Percentiles rank a stretch among this genome's conserved stretches.
Conservation (phyloP, 2,329 filamentous ascomycete species). For the Trichophyton simii region DNA sequence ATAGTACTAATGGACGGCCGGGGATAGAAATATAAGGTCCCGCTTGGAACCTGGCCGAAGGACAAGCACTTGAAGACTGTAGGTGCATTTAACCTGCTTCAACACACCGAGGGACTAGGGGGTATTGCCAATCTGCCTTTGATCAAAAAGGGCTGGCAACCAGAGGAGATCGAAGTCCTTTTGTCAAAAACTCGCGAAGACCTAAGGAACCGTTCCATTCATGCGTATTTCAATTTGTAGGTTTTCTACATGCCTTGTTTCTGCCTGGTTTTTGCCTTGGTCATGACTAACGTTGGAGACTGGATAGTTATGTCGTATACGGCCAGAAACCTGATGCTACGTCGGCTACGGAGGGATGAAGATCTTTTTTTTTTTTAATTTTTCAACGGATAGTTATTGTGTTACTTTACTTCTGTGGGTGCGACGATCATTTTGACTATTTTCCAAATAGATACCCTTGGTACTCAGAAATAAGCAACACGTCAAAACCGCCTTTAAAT, state of each 20-base stretch:
- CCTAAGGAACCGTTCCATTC: slow-evolving; percentile 22
- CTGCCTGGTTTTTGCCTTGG: neutral
- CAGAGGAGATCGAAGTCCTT: slow-evolving; percentile 22
- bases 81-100: slow-evolving; percentile 18
- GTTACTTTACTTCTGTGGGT: neutral
- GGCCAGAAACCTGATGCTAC: slow-evolving; percentile 10
- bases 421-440: no score
- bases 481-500: no score
- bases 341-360: neutral
- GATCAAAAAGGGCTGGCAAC: slow-evolving; percentile 17
- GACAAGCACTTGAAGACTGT: slow-evolving; percentile 18
- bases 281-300: neutral
- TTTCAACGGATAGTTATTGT: neutral
- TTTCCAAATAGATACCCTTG: neutral
- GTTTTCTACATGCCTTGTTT: slow-evolving; percentile 6
- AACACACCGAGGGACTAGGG: slow-evolving; percentile 19
- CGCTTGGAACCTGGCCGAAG: slow-evolving; percentile 21
- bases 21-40: slow-evolving; percentile 5
- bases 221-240: slow-evolving; percentile 21
- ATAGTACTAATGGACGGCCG: neutral
- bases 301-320: slow-evolving; percentile 12
- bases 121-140: slow-evolving; percentile 20
- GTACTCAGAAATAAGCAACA: neutral
- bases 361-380: neutral
- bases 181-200: slow-evolving; percentile 24